Conservation (phyloP, 31 red algal species). For the Asparagopsis taxiformis region DNA sequence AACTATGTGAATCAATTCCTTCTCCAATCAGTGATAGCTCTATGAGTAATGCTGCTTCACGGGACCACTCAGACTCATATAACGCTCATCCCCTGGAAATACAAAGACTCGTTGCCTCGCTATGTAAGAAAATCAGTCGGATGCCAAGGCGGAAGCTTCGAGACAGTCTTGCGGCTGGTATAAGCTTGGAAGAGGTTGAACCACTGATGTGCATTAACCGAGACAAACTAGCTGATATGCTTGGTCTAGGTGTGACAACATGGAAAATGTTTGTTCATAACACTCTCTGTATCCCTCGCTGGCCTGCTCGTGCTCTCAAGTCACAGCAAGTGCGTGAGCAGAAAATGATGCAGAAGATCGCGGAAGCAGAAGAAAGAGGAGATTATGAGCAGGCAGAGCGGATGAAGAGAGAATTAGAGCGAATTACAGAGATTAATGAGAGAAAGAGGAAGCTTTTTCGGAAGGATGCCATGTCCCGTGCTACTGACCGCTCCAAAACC, state of each 20-base stretch:
- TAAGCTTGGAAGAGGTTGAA: slow-evolving; percentile 64
- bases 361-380: slow-evolving; percentile 42
- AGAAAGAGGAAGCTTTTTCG: slow-evolving; percentile 6
- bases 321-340: slow-evolving; percentile 56
- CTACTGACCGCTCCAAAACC: too few species aligned
- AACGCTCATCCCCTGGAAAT: slow-evolving; percentile 12
- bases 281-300: slow-evolving; percentile 54
- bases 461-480: slow-evolving; percentile 18
- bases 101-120: slow-evolving; percentile 10
- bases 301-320: slow-evolving; percentile 72
- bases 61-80: slow-evolving; percentile 52
- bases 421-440: background rate
- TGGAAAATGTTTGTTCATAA: slow-evolving; percentile 77
- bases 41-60: slow-evolving; percentile 6
- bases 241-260: slow-evolving; percentile 65
- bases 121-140: slow-evolving; percentile 29
- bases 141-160: slow-evolving; percentile 69
- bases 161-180: slow-evolving; percentile 36
- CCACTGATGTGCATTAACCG: slow-evolving; percentile 60
- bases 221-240: slow-evolving; percentile 59
- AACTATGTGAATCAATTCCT: slow-evolving; percentile 5
- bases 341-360: slow-evolving; percentile 39
- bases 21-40: slow-evolving; percentile 39
- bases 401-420: background rate
- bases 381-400: slow-evolving; percentile 15